phyloP scores from a whole-genome alignment of 1,284 basidiomycete genomes.

The Irpex sp. region DNA sequence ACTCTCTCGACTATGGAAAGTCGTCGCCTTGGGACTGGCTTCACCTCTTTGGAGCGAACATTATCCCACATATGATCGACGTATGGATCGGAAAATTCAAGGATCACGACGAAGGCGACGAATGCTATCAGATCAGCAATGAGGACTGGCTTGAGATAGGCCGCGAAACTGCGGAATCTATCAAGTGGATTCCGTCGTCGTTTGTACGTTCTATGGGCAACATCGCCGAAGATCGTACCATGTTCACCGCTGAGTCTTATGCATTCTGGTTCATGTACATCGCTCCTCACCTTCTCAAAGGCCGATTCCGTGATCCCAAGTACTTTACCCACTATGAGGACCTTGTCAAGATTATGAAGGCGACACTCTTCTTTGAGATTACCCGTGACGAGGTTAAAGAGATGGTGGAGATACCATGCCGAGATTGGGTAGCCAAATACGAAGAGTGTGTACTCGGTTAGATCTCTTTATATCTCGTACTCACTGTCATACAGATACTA shows the following conservation, averaged over 20 bases:
- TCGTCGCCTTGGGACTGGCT: constrained; percentile 39
- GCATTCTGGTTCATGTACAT: constrained; percentile 43
- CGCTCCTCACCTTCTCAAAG: constrained; percentile 33
- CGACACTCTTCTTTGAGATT: constrained; percentile 24
- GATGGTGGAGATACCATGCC: constrained; percentile 18
- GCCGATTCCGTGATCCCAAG: constrained; percentile 25
- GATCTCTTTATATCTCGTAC: constrained; percentile 28
- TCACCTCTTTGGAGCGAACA: constrained; percentile 38
- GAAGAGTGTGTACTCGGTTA: constrained; percentile 31
- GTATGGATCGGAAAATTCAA: constrained; percentile 43
- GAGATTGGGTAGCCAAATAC: constrained; percentile 8
- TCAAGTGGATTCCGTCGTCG: constrained; percentile 34
- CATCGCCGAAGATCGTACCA: constrained; percentile 27
- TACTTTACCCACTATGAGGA: constrained; percentile 35
- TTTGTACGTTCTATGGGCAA: constrained; percentile 38
- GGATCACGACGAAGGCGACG: constrained; percentile 25
- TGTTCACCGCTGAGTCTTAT: constrained; percentile 43
- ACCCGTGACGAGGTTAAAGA: constrained; percentile 25
- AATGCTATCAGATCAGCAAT: constrained; percentile 19
- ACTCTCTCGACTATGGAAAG: constrained; percentile 27
- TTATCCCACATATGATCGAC: constrained; percentile 29
- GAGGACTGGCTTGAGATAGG: constrained; percentile 38
- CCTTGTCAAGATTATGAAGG: constrained; percentile 31
- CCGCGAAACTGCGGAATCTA: constrained; percentile 29
- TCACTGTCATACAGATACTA: constrained; percentile 30